Evolutionary conservation across 2,329 filamentous ascomycete genomes (phyloP).

Genomic region (Ophiosphaerella herpotricha): DNA sequence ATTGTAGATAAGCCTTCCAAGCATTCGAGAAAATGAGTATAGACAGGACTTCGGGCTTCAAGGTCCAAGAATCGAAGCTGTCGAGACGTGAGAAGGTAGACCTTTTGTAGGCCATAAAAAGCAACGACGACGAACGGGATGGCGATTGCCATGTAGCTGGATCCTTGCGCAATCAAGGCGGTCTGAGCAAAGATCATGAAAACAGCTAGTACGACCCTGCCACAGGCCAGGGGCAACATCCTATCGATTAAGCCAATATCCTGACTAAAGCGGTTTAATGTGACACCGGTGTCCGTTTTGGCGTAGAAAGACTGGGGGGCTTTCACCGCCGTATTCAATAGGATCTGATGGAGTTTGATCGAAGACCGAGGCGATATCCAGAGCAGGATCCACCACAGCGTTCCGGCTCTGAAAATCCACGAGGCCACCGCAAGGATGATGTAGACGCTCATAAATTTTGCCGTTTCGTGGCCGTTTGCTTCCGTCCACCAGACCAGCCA

Average conservation of each 20-base stretch:
- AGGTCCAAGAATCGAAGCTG: constrained; percentile 57
- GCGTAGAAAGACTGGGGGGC: constrained; percentile 43
- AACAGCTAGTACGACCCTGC: too few relatives aligned
- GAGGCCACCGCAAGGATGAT: too few relatives aligned
- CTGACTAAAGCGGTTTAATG: constrained; percentile 50
- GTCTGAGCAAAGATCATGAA: too few relatives aligned
- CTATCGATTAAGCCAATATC: constrained; percentile 47
- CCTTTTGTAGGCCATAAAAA: constrained; percentile 39
- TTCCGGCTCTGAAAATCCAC: too few relatives aligned
- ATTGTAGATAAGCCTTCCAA: constrained; percentile 53
- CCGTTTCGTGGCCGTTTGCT: too few relatives aligned
- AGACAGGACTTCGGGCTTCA: constrained; percentile 53
- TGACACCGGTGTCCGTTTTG: constrained; percentile 45
- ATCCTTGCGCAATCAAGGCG: too few relatives aligned
- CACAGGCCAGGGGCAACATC: not conserved
- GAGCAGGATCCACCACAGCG: too few relatives aligned
- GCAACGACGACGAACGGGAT: too few relatives aligned
- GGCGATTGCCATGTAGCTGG: too few relatives aligned
- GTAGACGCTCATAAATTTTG: too few relatives aligned
- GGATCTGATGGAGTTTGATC: constrained; percentile 49
- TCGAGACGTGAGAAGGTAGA: constrained; percentile 52
- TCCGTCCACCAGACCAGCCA: constrained; percentile 55
- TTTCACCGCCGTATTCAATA: constrained; percentile 51
- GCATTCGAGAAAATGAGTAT: constrained; percentile 56
- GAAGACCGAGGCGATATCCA: too few relatives aligned